These are phyloP conservation scores for Rhynchosporium secalis DNA, from an alignment of 2,329 filamentous ascomycete species.

Conservation along the genomic window DNA sequence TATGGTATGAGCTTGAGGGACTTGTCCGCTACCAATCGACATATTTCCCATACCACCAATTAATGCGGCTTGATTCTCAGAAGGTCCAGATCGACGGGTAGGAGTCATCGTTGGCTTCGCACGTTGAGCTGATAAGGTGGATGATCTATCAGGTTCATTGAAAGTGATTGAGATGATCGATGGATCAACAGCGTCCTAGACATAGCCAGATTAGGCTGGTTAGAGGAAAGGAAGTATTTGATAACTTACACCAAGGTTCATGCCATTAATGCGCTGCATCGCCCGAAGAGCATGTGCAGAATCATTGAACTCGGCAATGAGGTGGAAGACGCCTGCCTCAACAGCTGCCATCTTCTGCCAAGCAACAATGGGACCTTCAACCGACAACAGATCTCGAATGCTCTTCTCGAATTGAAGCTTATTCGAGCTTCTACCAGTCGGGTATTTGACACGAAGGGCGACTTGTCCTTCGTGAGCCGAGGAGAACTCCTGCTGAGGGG, in stretches of 20 bases:
- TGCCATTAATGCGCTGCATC: slow-evolving; percentile 9
- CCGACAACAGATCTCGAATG: slow-evolving; percentile 46
- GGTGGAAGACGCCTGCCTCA: slow-evolving; percentile 45
- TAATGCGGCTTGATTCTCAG: neutral
- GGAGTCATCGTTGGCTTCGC: slow-evolving; percentile 11
- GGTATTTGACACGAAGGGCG: slow-evolving; percentile 49
- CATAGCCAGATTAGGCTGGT: neutral
- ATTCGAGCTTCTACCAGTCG: slow-evolving; percentile 16
- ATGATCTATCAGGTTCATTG: slow-evolving; percentile 11
- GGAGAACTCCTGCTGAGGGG: neutral
- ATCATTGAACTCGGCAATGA: slow-evolving; percentile 24
- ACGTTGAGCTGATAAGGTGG: neutral
- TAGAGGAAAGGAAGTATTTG: neutral
- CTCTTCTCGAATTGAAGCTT: slow-evolving; percentile 42
- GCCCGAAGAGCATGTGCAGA: slow-evolving; percentile 2
- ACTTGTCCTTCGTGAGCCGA: slow-evolving; percentile 57
- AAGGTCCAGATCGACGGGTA: slow-evolving; percentile 15
- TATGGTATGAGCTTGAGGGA: neutral
- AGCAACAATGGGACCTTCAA: slow-evolving; percentile 54
- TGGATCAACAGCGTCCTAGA: slow-evolving; percentile 3
- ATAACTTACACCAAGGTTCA: slow-evolving; percentile 9
- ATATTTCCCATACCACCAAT: slow-evolving; percentile 9
- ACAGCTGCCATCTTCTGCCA: slow-evolving; percentile 47
- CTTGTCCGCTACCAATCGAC: slow-evolving; percentile 1
- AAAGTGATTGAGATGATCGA: neutral